Percentiles rank a stretch among this genome's conserved stretches.
Evolutionary conservation across 2,329 filamentous ascomycete species (phyloP).

Genomic region (Neospermospora avenae): DNA sequence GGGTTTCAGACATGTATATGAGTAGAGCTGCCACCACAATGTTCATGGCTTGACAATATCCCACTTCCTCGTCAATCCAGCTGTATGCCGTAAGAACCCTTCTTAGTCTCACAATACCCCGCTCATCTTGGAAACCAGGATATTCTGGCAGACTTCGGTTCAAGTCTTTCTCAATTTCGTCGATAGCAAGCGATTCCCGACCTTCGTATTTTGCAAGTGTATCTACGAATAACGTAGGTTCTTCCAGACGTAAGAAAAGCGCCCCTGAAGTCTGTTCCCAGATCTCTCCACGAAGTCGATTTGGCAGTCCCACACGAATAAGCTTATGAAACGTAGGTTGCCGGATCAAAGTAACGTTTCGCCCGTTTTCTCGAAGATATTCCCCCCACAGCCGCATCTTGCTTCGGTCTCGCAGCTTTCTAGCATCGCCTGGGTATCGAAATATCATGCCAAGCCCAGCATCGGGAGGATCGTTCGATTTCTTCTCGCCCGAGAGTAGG

Average conservation of each 20-base stretch:
- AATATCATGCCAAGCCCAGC: slow-evolving; percentile 91
- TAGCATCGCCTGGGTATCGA: slow-evolving; percentile 89
- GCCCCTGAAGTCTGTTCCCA: slow-evolving; percentile 96
- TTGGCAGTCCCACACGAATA: slow-evolving; percentile 91
- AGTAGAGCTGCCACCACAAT: slow-evolving; percentile 97
- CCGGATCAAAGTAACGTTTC: slow-evolving; percentile 86
- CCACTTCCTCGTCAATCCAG: slow-evolving; percentile 93
- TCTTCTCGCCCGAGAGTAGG: slow-evolving; percentile 61
- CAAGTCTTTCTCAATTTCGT: slow-evolving; percentile 98
- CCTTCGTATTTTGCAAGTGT: slow-evolving; percentile 82
- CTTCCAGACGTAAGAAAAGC: slow-evolving; percentile 81
- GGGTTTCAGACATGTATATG: slow-evolving; percentile 96
- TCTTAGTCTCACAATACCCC: slow-evolving; percentile 85
- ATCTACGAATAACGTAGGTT: slow-evolving; percentile 77
- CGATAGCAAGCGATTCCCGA: slow-evolving; percentile 87
- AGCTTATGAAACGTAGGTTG: slow-evolving; percentile 98
- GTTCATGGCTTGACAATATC: slow-evolving; percentile 99
- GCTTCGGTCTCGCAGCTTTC: slow-evolving; percentile 88
- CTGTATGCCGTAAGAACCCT: slow-evolving; percentile 95
- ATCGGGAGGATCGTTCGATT: slow-evolving; percentile 71
- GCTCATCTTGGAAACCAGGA: slow-evolving; percentile 92
- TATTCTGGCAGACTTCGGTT: slow-evolving; percentile 97
- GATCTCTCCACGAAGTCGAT: slow-evolving; percentile 86
- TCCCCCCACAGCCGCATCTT: slow-evolving; percentile 98
- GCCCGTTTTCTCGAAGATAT: slow-evolving; percentile 91